These are phyloP conservation scores for Fistulinella prunicolor DNA, from an alignment of 768 basidiomycete genomes.

Conservation along the genomic window DNA sequence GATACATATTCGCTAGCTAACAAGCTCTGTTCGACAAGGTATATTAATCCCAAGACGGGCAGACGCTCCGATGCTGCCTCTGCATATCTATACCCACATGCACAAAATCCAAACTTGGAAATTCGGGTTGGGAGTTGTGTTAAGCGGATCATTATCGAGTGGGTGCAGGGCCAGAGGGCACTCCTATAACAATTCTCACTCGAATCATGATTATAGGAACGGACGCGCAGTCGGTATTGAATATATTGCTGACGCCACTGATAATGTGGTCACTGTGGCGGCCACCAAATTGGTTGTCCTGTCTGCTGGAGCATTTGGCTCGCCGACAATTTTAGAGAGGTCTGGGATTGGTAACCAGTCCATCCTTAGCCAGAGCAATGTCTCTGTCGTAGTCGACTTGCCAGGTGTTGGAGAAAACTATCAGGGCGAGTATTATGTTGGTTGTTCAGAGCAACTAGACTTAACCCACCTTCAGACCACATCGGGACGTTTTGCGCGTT, in stretches of 20 bases:
- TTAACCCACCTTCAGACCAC: slow-evolving; percentile 26
- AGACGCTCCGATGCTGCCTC: slow-evolving; percentile 34
- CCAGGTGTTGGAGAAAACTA: slow-evolving; percentile 78
- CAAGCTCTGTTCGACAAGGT: slow-evolving; percentile 36
- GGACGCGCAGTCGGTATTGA: slow-evolving; percentile 39
- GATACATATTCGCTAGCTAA: not conserved
- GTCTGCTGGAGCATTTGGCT: slow-evolving; percentile 54
- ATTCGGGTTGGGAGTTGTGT: slow-evolving; percentile 33
- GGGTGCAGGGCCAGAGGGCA: not conserved
- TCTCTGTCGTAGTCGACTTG: slow-evolving; percentile 41
- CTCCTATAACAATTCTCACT: not conserved
- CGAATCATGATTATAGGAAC: slow-evolving; percentile 20
- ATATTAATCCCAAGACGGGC: slow-evolving; percentile 44
- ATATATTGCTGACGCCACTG: slow-evolving; percentile 27
- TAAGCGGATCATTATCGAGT: slow-evolving; percentile 38
- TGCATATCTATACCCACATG: slow-evolving; percentile 35
- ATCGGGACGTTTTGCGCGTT: slow-evolving; percentile 29
- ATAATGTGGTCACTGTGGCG: slow-evolving; percentile 14
- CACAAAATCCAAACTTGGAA: slow-evolving; percentile 29
- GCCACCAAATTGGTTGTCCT: slow-evolving; percentile 44
- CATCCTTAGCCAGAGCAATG: slow-evolving; percentile 31
- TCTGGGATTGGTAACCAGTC: slow-evolving; percentile 64
- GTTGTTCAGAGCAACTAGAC: not conserved
- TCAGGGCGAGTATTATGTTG: slow-evolving; percentile 36
- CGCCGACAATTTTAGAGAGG: slow-evolving; percentile 54